Evolutionary conservation across 495 filamentous ascomycete species (phyloP).

Genomic region (Penicillium robsamsonii): DNA sequence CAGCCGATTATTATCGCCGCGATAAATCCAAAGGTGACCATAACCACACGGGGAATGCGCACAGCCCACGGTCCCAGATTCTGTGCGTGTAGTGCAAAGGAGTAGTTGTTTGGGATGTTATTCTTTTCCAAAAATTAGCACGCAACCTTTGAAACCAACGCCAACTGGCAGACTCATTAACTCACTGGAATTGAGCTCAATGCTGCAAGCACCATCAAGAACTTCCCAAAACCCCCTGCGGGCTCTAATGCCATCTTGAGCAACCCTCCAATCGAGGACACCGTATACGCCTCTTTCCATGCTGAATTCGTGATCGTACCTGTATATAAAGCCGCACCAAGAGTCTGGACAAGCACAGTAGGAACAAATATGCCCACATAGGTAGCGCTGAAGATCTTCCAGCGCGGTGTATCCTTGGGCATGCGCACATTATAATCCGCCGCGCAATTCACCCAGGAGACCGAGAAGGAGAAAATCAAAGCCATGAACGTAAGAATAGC

Average conservation of each 20-base stretch:
- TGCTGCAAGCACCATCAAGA: conserved; percentile 36
- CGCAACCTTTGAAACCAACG: not conserved
- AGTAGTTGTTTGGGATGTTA: conserved; percentile 33
- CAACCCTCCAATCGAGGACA: conserved; percentile 58
- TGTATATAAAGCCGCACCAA: conserved; percentile 63
- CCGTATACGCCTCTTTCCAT: conserved; percentile 51
- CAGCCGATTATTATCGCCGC: conserved; percentile 25
- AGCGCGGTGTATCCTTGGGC: conserved; percentile 47
- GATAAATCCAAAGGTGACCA: conserved; percentile 28
- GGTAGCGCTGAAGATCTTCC: conserved; percentile 58
- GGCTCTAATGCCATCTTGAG: conserved; percentile 57
- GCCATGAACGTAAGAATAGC: conserved; percentile 61
- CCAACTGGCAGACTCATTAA: not conserved
- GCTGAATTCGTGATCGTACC: conserved; percentile 44
- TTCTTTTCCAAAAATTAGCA: conserved; percentile 17
- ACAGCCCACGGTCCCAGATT: conserved; percentile 37
- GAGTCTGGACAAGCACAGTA: conserved; percentile 62
- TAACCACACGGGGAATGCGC: conserved; percentile 30
- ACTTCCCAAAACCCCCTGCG: conserved; percentile 38
- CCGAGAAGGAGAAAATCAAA: conserved; percentile 61
- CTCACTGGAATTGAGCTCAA: conserved; percentile 37
- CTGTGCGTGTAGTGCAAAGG: conserved; percentile 31
- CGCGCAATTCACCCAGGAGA: conserved; percentile 62
- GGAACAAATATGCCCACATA: conserved; percentile 60
- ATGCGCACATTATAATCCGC: conserved; percentile 71